phyloP scores from a whole-genome alignment of 106 monocot genomes.

The Cymbidium sinense region DNA sequence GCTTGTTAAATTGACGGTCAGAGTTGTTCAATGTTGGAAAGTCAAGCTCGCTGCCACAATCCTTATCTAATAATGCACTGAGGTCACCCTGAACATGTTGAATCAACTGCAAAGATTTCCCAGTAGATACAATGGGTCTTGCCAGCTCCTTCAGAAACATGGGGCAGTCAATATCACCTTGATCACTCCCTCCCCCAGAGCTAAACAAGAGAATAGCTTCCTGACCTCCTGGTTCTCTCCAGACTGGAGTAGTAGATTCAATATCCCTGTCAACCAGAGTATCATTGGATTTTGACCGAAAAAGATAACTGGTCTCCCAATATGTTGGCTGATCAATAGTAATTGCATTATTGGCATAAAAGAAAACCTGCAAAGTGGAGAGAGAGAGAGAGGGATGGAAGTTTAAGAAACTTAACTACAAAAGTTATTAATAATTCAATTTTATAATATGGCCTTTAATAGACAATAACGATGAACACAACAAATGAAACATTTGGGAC shows the following conservation, averaged over 20 bases:
- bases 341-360: constrained; percentile 55
- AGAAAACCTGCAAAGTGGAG: constrained; percentile 61
- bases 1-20: neutral
- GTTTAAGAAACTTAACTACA: neutral
- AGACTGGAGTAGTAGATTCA: constrained; percentile 9
- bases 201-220: constrained; percentile 5
- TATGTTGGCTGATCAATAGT: constrained; percentile 81
- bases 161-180: constrained; percentile 52
- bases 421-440: neutral
- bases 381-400: neutral
- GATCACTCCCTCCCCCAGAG: constrained; percentile 22
- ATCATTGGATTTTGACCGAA: constrained; percentile 22
- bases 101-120: constrained; percentile 92
- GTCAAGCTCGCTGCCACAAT: neutral
- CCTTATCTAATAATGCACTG: constrained; percentile 11
- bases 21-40: neutral
- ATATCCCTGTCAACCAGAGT: neutral
- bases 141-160: constrained; percentile 67
- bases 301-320: constrained; percentile 88
- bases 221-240: constrained; percentile 7
- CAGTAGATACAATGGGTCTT: constrained; percentile 82
- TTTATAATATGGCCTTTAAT: neutral
- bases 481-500: neutral
- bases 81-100: constrained; percentile 39
- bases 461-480: neutral